Evolutionary conservation across 352 stramenopile genomes (phyloP), one percentile per base, ranked within the genome.

Genomic region (Phytophthora vignae): DNA sequence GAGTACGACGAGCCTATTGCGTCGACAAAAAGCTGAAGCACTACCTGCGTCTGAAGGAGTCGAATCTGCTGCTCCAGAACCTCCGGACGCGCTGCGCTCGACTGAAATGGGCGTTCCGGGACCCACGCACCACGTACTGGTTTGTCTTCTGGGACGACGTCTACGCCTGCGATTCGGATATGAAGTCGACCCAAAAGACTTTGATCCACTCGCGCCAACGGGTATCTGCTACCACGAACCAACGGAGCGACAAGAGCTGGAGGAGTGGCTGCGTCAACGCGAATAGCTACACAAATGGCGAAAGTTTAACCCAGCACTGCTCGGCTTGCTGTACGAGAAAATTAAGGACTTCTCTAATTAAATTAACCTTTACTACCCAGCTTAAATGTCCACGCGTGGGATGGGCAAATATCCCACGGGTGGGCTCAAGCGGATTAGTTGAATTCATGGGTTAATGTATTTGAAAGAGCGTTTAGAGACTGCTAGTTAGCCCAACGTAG

Each of bases 141-240:
- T 84, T 72, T 53, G 61, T 81, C 21, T 84, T 84, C 54, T 84
- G 67, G 67, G 69, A 81, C 56, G 73, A 81, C 38, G 54, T 84
- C 1, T 79, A 67, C 27, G 71, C 53, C 9, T 60, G 71, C 42
- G 81, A 81, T 29, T 48, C 67, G 31, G 58, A 58, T 8, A 75
- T 84, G 67, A 53, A 46, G 29, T 84, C 0, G 48, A 62, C 21
- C n/a, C 33, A 3, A 12, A 21, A 2, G 54, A 76, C 4, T 67
- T 77, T 12, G 53, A 77, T 48, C 73, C 77, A 0, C 19, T 49
- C 2, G 10, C 55, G 0, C 22, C 63, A 8, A 70, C 29, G 4
- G 65, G 69, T 33, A 76, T 81, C 21, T 70, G 57, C 17, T 84
- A 82, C 31, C 66, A 66, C n/a, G 44, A 52, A 8, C 54, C 73